A percentile compares a stretch with the other conserved stretches of the same genome.
These are phyloP conservation scores for Panicum miliaceum DNA, from an alignment of 176 grass and related monocot genomes.

Conservation along the genomic window DNA sequence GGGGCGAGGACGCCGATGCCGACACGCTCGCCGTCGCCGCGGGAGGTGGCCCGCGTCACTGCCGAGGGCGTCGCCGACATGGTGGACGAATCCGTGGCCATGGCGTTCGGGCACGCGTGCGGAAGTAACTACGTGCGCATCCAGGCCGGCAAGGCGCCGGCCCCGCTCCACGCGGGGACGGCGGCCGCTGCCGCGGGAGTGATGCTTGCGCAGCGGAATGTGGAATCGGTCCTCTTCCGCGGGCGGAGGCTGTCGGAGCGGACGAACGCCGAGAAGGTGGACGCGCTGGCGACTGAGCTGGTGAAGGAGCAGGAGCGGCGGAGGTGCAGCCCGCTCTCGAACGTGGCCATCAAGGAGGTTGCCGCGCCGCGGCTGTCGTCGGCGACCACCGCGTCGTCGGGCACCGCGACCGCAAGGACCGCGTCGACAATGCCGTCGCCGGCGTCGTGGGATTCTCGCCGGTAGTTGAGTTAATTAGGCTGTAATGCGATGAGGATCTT, in stretches of 20 bases:
- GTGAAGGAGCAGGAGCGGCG: slow-evolving; percentile 69
- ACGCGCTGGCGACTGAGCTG: slow-evolving; percentile 52
- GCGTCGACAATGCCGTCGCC: slow-evolving; percentile 52
- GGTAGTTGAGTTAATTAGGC: slow-evolving; percentile 23
- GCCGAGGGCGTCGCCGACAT: slow-evolving; percentile 47
- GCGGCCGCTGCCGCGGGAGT: slow-evolving; percentile 23
- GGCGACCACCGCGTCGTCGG: slow-evolving; percentile 45
- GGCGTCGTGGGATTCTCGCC: slow-evolving; percentile 39
- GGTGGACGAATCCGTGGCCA: slow-evolving; percentile 69
- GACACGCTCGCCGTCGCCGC: slow-evolving; percentile 36
- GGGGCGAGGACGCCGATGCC: slow-evolving; percentile 37
- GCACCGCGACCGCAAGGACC: slow-evolving; percentile 36
- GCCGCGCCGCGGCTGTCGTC: slow-evolving; percentile 59
- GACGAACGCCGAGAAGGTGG: slow-evolving; percentile 66
- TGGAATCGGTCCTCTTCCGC: slow-evolving; percentile 64
- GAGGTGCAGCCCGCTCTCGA: slow-evolving; percentile 49
- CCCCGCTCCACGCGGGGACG: not conserved
- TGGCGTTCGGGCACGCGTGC: slow-evolving; percentile 61
- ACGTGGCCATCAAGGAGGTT: slow-evolving; percentile 57
- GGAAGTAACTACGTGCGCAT: slow-evolving; percentile 59
- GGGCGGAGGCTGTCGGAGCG: slow-evolving; percentile 55
- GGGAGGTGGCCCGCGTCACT: slow-evolving; percentile 45
- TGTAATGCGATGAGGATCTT: not conserved
- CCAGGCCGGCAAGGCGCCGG: slow-evolving; percentile 28
- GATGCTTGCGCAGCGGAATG: slow-evolving; percentile 63